Evolutionary conservation across 495 filamentous ascomycete species (phyloP), one percentile per base, ranked within the genome.

Genomic region (Aspergillus conjunctus): DNA sequence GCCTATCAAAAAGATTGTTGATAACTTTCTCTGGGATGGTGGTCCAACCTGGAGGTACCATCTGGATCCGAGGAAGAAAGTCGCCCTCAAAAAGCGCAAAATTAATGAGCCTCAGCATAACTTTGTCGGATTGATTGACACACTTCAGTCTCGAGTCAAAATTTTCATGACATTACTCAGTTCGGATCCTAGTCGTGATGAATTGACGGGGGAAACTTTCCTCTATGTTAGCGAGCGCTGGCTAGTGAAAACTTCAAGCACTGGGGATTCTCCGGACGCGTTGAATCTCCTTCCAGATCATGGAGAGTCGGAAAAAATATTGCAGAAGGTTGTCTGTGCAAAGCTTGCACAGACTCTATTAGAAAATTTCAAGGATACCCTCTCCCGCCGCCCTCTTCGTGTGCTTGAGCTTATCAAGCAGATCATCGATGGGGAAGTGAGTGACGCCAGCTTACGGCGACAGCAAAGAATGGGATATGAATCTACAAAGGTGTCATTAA

Each of bases 311-410:
- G 62, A 75, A 4, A 69, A 78, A 12, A 69, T 78, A 14, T 70
- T 86, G 21, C 67, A 71, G 4, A 78, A 81, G 22, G 66, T 93
- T 2, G 69, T 82, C 21, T 81, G 86, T 60, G 81, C 86, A 6
- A 89, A 88, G 61, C 65, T 90, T 2, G 80, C 89, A 4, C 83
- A 90, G 64, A 82, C 82, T 51, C 80, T 93, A 69, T 85, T 91
- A 64, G 82, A 83, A 34, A 82, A 77, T 34, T 81, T 89, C 64
- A 83, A 88, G 32, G 84, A 88, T 20, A 87, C 85, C 56, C 80
- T 92, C n/a, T 83, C 87, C 33, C 79, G 77, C 33, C 81, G 85
- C 39, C 85, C 88, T 2, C 71, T 79, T 10, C 82, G 83, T 56
- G 79, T 89, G n/a, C 73, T 91, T 12, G 78, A 83, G 44, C 82